A percentile compares a stretch with the other conserved stretches of the same genome.
Conservation (phyloP, 352 stramenopile genomes). For the Phytophthora hybrid region DNA sequence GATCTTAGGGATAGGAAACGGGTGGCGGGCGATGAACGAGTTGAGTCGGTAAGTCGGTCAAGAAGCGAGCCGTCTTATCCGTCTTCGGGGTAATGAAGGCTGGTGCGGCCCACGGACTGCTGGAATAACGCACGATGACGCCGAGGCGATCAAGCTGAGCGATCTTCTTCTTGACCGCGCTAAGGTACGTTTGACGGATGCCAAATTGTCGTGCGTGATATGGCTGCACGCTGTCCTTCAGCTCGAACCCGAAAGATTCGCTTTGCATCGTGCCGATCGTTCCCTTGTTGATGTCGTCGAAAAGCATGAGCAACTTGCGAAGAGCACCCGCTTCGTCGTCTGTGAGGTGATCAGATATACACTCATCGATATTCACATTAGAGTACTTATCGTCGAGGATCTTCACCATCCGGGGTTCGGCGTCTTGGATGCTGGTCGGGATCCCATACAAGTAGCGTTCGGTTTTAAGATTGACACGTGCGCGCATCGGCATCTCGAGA, state of each 20-base stretch:
- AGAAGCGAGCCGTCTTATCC: neutral
- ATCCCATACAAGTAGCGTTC: neutral
- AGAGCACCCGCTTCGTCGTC: neutral
- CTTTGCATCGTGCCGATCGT: neutral
- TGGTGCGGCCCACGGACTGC: neutral
- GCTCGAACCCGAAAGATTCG: neutral
- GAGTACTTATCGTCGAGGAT: neutral
- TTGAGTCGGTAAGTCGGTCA: neutral
- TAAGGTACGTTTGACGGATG: neutral
- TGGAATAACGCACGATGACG: neutral
- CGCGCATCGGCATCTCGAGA: neutral
- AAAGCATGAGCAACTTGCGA: neutral
- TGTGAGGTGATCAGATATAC: neutral
- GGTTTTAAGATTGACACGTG: neutral
- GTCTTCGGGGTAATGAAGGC: neutral
- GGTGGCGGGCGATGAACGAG: neutral
- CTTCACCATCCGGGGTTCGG: neutral
- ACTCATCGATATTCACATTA: neutral
- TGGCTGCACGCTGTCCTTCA: neutral
- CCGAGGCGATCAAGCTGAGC: neutral
- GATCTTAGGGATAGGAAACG: neutral
- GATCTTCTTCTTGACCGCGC: neutral
- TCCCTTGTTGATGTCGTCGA: neutral
- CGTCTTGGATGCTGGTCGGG: neutral
- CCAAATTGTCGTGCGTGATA: neutral